These are phyloP conservation scores for Pythium sukuiense DNA, from an alignment of 352 stramenopile species.

Conservation along the genomic window DNA sequence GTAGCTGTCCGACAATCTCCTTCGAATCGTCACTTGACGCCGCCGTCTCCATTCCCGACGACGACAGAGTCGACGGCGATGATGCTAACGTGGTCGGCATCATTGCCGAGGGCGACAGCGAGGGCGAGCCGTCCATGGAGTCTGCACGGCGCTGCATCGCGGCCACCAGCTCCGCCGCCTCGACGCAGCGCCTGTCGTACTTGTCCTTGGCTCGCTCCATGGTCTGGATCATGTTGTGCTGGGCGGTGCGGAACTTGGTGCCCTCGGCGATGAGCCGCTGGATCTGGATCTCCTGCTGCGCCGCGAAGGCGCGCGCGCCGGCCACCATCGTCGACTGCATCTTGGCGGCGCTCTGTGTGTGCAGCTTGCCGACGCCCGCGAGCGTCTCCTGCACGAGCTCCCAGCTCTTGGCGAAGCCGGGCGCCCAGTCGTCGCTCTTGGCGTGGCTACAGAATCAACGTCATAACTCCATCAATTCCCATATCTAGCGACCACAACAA, in stretches of 20 bases:
- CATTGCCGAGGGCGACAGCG: constrained; percentile 16
- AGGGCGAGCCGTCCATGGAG: neutral
- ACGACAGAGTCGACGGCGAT: neutral
- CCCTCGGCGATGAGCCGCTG: constrained; percentile 77
- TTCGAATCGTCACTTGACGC: constrained; percentile 54
- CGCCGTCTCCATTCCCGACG: constrained; percentile 9
- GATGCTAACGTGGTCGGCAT: constrained; percentile 3
- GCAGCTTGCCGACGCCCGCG: constrained; percentile 50
- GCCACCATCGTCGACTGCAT: constrained; percentile 62
- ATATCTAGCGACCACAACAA: neutral
- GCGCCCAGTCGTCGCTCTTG: constrained; percentile 71
- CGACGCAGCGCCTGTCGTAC: constrained; percentile 73
- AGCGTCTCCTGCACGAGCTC: constrained; percentile 51
- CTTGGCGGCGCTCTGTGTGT: constrained; percentile 55
- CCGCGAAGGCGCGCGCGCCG: constrained; percentile 63
- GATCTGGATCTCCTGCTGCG: constrained; percentile 75
- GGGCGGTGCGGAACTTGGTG: constrained; percentile 60
- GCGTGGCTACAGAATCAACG: constrained; percentile 34
- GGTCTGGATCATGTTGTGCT: constrained; percentile 59
- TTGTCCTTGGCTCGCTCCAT: constrained; percentile 76
- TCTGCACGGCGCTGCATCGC: constrained; percentile 14
- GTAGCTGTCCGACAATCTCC: constrained; percentile 68
- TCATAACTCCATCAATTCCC: neutral
- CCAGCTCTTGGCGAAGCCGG: constrained; percentile 62
- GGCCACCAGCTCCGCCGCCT: constrained; percentile 56